A percentile compares a stretch with the other conserved stretches of the same genome.
Conservation (phyloP, 768 basidiomycete genomes). For the Lentinus tigrinus region DNA sequence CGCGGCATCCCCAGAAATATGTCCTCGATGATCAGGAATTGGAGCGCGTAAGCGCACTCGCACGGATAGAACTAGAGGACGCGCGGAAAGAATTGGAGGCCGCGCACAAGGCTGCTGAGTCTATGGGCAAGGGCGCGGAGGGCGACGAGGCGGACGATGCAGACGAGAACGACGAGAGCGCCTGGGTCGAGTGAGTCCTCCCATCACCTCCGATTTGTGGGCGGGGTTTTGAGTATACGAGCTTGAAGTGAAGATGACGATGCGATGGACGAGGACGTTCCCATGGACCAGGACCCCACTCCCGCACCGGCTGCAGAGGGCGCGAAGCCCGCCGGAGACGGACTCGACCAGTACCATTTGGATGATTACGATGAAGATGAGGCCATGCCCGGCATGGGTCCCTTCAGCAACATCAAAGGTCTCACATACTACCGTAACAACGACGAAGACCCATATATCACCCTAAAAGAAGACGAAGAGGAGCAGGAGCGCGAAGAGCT, state of each 20-base stretch:
- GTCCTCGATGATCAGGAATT: slow-evolving; percentile 88
- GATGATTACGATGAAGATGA: slow-evolving; percentile 90
- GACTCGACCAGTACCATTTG: slow-evolving; percentile 84
- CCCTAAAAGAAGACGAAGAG: slow-evolving; percentile 85
- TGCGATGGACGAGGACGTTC: slow-evolving; percentile 55
- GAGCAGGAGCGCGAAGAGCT: slow-evolving; percentile 88
- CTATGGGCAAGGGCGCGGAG: slow-evolving; percentile 67
- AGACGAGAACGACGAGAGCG: slow-evolving; percentile 47
- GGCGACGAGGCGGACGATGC: slow-evolving; percentile 64
- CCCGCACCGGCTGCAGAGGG: not conserved
- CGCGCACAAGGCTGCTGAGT: slow-evolving; percentile 71
- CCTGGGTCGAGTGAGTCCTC: slow-evolving; percentile 86
- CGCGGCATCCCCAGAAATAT: slow-evolving; percentile 80
- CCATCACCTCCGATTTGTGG: not conserved
- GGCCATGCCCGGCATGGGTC: slow-evolving; percentile 49
- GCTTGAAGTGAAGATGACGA: slow-evolving; percentile 47
- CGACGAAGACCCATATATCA: slow-evolving; percentile 95
- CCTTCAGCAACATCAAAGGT: slow-evolving; percentile 95
- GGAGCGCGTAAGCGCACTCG: slow-evolving; percentile 83
- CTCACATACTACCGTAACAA: slow-evolving; percentile 89
- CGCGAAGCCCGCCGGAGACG: slow-evolving; percentile 41
- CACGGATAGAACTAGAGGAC: slow-evolving; percentile 86
- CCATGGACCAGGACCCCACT: slow-evolving; percentile 37
- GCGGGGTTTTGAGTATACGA: slow-evolving; percentile 19
- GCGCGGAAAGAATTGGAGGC: slow-evolving; percentile 82